Evolutionary conservation across 805 yeast species (phyloP), one percentile per base, ranked within the genome.

Genomic region (Teunomyces funiuensis): DNA sequence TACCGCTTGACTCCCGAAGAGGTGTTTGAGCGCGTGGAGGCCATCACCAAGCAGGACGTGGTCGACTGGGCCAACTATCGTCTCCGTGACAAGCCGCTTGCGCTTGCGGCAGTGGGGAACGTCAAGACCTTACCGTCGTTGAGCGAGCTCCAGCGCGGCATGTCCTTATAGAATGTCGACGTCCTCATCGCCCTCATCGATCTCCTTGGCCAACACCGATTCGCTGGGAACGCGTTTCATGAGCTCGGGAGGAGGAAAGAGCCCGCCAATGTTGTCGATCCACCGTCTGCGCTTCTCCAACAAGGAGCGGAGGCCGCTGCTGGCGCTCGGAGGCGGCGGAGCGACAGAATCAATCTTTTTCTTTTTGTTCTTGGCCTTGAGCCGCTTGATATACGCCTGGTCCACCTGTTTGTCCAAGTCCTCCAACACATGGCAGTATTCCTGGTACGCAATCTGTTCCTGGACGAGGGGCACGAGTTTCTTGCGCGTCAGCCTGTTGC

Each of bases 331-430:
- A 55, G 80, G 88, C 53, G 80, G 78, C 5, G 70, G 64, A 5
- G 66, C 60, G 34, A 57, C 42, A 36, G 52, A 41, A 23, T 64
- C 68, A 47, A 70, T 68, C 65, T 82, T 83, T 65, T 80, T 80
- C 51, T 78, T 71, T 57, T 78, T 80, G 54, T 76, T 85, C 42
- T 88, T 82, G 6, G 82, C 88, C 52, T 89, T 80, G 42, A 85
- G 76, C 45, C 97, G 73, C 61, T 89, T 85, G 48, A 85, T 67
- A 58, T 90, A 93, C 15, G 95, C 90, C 61, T 88, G 97, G 59
- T 93, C 99, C 27, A 93, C 90, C 64, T 93, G 99, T 60, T 91
- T 93, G 61, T 93, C 97, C 51, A 93, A 71, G 58, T 93, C 98
- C 43, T 93, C 98, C 44, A 89, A 64, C 40, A 93, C 90, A 9